A percentile compares a stretch with the other conserved stretches of the same genome.
phyloP scores from a whole-genome alignment of 1,284 basidiomycete species.

The Chalciporus sp. region DNA sequence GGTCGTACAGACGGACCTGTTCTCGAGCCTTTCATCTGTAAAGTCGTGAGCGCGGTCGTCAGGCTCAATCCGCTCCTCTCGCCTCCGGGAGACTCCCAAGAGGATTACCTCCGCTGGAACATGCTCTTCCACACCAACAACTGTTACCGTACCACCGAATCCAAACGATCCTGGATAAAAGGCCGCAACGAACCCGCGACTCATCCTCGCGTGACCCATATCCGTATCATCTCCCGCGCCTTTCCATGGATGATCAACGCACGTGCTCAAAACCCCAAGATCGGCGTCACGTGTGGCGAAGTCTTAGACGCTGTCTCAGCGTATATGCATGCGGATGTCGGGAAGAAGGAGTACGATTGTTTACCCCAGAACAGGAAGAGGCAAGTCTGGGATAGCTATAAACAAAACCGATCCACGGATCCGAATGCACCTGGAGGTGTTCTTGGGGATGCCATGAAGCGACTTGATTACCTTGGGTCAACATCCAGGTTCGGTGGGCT shows the following conservation, averaged over 20 bases:
- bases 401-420: constrained; percentile 63
- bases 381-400: constrained; percentile 52
- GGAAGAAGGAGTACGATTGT: constrained; percentile 51
- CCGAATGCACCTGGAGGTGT: constrained; percentile 66
- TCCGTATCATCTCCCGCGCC: constrained; percentile 53
- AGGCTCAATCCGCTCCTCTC: constrained; percentile 63
- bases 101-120: constrained; percentile 68
- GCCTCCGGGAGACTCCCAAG: constrained; percentile 48
- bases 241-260: constrained; percentile 65
- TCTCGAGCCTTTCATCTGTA: constrained; percentile 59
- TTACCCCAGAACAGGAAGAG: constrained; percentile 39
- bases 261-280: constrained; percentile 46
- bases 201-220: constrained; percentile 59
- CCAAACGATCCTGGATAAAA: constrained; percentile 63
- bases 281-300: constrained; percentile 75
- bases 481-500: constrained; percentile 65
- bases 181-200: constrained; percentile 76
- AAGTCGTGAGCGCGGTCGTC: constrained; percentile 48
- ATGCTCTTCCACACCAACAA: constrained; percentile 67
- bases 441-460: constrained; percentile 59
- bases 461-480: constrained; percentile 63
- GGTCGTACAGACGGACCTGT: constrained; percentile 67
- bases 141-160: constrained; percentile 63
- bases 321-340: constrained; percentile 52
- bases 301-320: constrained; percentile 59